Evolutionary conservation across 768 basidiomycete genomes (phyloP).

Genomic region (Mycena metata): DNA sequence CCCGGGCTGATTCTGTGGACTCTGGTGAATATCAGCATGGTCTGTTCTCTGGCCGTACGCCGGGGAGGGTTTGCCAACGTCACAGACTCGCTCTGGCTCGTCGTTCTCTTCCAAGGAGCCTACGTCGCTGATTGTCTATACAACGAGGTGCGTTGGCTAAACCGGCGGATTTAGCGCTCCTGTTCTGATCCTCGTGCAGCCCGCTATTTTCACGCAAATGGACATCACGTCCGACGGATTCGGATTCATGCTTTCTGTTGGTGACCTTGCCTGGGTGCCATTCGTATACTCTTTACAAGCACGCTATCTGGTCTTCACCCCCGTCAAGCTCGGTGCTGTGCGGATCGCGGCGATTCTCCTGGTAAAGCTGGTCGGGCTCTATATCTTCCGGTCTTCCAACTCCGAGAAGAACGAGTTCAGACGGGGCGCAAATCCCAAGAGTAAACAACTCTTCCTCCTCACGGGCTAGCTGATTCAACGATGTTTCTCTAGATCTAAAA

Average conservation of each 20-base stretch:
- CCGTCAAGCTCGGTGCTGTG: conserved; percentile 78
- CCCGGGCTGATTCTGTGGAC: conserved; percentile 96
- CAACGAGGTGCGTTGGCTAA: conserved; percentile 76
- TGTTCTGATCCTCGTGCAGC: conserved; percentile 57
- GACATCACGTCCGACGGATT: conserved; percentile 98
- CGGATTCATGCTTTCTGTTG: conserved; percentile 97
- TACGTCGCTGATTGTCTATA: conserved; percentile 91
- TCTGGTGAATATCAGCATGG: conserved; percentile 90
- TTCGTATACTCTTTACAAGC: conserved; percentile 95
- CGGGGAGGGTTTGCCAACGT: conserved; percentile 72
- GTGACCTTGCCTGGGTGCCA: conserved; percentile 94
- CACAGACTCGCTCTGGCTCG: conserved; percentile 94
- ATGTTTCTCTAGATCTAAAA: conserved; percentile 67
- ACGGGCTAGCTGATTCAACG: conserved; percentile 10
- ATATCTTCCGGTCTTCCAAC: conserved; percentile 91
- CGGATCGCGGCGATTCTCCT: conserved; percentile 70
- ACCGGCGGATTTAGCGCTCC: neutral
- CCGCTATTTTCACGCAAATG: conserved; percentile 94
- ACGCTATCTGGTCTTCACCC: conserved; percentile 93
- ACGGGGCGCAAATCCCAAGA: conserved; percentile 94
- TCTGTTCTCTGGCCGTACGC: conserved; percentile 89
- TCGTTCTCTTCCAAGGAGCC: conserved; percentile 85
- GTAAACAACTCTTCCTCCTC: conserved; percentile 52
- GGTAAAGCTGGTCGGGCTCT: conserved; percentile 83
- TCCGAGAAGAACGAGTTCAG: conserved; percentile 97